These are phyloP conservation scores for Rhazya stricta DNA, from an alignment of 257 asterid genomes.

Conservation along the genomic window DNA sequence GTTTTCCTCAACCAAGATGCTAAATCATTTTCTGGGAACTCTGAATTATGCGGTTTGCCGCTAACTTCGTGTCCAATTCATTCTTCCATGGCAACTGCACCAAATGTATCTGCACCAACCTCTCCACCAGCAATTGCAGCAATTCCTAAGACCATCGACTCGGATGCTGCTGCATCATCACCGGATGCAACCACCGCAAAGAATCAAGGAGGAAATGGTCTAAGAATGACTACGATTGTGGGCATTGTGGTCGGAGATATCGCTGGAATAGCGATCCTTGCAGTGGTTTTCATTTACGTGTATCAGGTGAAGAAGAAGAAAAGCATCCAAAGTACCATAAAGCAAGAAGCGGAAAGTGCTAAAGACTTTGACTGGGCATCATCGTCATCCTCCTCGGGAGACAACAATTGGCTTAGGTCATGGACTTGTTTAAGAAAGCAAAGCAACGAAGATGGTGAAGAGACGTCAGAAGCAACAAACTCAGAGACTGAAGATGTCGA, in stretches of 20 bases:
- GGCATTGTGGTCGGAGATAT: conserved; percentile 70
- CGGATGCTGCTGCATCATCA: conserved; percentile 36
- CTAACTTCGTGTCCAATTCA: conserved; percentile 53
- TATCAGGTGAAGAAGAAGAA: conserved; percentile 42
- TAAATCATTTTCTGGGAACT: conserved; percentile 52
- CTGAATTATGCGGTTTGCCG: conserved; percentile 64
- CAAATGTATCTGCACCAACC: conserved; percentile 41
- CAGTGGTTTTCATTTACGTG: conserved; percentile 35
- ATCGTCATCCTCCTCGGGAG: conserved; percentile 48
- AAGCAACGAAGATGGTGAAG: conserved; percentile 31
- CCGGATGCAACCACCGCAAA: conserved; percentile 18
- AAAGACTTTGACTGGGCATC: conserved; percentile 84
- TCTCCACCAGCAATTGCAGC: conserved; percentile 97
- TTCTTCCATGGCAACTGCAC: conserved; percentile 39
- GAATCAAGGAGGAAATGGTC: conserved; percentile 21
- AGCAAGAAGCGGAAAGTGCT: conserved; percentile 43
- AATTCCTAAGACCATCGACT: conserved; percentile 54
- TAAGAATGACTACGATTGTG: conserved; percentile 48
- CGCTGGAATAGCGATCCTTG: conserved; percentile 56
- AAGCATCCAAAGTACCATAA: conserved; percentile 19
- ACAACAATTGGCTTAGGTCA: conserved; percentile 60
- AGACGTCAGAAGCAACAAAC: conserved; percentile 41
- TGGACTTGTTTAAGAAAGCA: conserved; percentile 69
- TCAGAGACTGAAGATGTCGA: conserved; percentile 32
- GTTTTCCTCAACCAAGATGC: conserved; percentile 41